Evolutionary conservation across 2,329 filamentous ascomycete species (phyloP).

Genomic region (Pseudogymnoascus sp.): DNA sequence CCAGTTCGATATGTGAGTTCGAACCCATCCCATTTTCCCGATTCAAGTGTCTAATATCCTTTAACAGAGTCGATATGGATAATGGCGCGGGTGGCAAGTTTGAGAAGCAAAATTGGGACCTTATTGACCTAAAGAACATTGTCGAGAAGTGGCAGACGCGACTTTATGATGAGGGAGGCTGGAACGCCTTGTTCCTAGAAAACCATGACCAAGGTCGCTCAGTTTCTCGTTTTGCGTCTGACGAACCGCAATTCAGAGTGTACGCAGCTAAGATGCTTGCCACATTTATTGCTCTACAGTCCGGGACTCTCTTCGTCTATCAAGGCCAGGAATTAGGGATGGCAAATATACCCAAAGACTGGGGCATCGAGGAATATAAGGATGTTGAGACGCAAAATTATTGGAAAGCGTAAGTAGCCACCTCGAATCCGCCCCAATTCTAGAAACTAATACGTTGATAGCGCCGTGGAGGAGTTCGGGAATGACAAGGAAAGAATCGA

Average conservation of each 20-base stretch:
- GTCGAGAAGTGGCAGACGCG: slow-evolving; percentile 45
- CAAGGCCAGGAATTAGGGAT: slow-evolving; percentile 56
- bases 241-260: slow-evolving; percentile 36
- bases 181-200: slow-evolving; percentile 51
- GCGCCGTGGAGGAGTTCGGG: slow-evolving; percentile 28
- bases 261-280: slow-evolving; percentile 47
- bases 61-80: slow-evolving; percentile 42
- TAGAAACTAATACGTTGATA: slow-evolving; percentile 17
- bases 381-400: slow-evolving; percentile 54
- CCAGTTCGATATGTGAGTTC: slow-evolving; percentile 55
- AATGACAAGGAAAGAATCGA: slow-evolving; percentile 34
- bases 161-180: slow-evolving; percentile 45
- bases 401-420: slow-evolving; percentile 32
- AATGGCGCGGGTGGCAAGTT: slow-evolving; percentile 38
- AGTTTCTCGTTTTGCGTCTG: slow-evolving; percentile 41
- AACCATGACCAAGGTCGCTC: slow-evolving; percentile 50
- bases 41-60: slow-evolving; percentile 9
- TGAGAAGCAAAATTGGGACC: slow-evolving; percentile 35
- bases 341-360: slow-evolving; percentile 48
- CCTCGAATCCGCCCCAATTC: slow-evolving; percentile 19
- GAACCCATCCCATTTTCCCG: slow-evolving; percentile 5
- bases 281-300: slow-evolving; percentile 41
- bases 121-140: slow-evolving; percentile 38
- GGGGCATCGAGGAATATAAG: slow-evolving; percentile 60
- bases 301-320: slow-evolving; percentile 52